phyloP scores from a whole-genome alignment of 495 filamentous ascomycete species.

The Aspergillus heteromorphus region DNA sequence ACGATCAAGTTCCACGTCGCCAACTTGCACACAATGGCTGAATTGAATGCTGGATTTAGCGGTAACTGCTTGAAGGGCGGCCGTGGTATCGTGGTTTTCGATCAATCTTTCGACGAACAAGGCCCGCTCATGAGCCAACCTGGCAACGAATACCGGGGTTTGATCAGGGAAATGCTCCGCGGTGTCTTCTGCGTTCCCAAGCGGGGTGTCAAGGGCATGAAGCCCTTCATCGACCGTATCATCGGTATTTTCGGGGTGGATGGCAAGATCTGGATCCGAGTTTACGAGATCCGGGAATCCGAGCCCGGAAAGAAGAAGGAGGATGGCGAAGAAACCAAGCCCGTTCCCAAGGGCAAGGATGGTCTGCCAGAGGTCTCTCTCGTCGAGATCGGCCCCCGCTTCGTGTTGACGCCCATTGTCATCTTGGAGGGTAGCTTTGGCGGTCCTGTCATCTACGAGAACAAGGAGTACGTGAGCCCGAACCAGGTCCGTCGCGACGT shows the following conservation, averaged over 20 bases:
- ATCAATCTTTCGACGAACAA: slow-evolving; percentile 71
- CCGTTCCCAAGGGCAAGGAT: slow-evolving; percentile 32
- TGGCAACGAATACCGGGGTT: slow-evolving; percentile 39
- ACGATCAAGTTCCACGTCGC: slow-evolving; percentile 67
- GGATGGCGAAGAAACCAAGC: slow-evolving; percentile 29
- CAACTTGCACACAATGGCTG: slow-evolving; percentile 87
- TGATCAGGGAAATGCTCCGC: slow-evolving; percentile 67
- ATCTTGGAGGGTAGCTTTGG: slow-evolving; percentile 95
- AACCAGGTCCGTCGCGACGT: slow-evolving; percentile 88
- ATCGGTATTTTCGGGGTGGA: slow-evolving; percentile 89
- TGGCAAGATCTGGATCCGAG: slow-evolving; percentile 93
- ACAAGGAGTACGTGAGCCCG: slow-evolving; percentile 94
- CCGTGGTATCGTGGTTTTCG: slow-evolving; percentile 91
- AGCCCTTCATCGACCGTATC: slow-evolving; percentile 94
- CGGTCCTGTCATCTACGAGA: slow-evolving; percentile 96
- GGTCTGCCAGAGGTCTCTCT: slow-evolving; percentile 65
- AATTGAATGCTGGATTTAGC: slow-evolving; percentile 77
- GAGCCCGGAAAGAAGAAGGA: slow-evolving; percentile 47
- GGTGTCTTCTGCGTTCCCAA: slow-evolving; percentile 94
- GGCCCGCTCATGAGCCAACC: slow-evolving; percentile 38
- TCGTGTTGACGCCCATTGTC: slow-evolving; percentile 92
- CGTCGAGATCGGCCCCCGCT: slow-evolving; percentile 91
- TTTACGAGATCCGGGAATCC: slow-evolving; percentile 87
- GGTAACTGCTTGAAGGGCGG: slow-evolving; percentile 96
- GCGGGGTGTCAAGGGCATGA: slow-evolving; percentile 71